Evolutionary conservation across 805 yeast genomes (phyloP).

Genomic region (Hanseniaspora singularis): DNA sequence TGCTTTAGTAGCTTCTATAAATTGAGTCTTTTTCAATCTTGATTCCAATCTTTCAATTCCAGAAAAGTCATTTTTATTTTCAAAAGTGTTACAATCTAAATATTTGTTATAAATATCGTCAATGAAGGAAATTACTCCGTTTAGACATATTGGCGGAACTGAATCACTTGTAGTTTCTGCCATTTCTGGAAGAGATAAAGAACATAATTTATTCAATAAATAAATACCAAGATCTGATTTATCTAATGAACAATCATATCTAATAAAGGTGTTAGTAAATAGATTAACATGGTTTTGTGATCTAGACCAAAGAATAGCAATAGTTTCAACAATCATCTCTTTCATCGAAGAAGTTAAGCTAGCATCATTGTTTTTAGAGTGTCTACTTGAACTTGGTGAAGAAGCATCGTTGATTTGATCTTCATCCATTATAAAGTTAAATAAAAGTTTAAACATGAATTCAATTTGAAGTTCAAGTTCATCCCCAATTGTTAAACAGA

Average conservation of each 20-base stretch:
- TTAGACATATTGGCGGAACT: conserved; percentile 89
- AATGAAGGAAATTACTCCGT: conserved; percentile 65
- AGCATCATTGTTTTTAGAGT: conserved; percentile 16
- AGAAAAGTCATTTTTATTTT: conserved; percentile 7
- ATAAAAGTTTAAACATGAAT: conserved; percentile 50
- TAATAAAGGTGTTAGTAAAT: conserved; percentile 63
- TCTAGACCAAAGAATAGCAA: conserved; percentile 71
- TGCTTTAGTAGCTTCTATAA: conserved; percentile 57
- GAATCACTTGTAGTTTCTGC: conserved; percentile 67
- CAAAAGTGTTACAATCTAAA: conserved; percentile 18
- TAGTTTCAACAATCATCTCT: conserved; percentile 72
- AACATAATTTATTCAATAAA: conserved; percentile 57
- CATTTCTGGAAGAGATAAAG: conserved; percentile 73
- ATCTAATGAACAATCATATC: conserved; percentile 84
- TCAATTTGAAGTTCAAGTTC: conserved; percentile 72
- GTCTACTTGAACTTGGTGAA: conserved; percentile 13
- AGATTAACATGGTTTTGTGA: conserved; percentile 25
- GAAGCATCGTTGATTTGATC: conserved; percentile 11
- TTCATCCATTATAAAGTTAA: conserved; percentile 37
- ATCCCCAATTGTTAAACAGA: conserved; percentile 53
- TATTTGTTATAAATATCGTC: conserved; percentile 45
- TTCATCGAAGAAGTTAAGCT: conserved; percentile 37
- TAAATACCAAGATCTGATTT: conserved; percentile 63
- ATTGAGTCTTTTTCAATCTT: conserved; percentile 51
- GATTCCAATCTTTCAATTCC: conserved; percentile 20